phyloP scores from a whole-genome alignment of 1,139 yeast genomes.

The Zhuliangozyma parablackwelliae region DNA sequence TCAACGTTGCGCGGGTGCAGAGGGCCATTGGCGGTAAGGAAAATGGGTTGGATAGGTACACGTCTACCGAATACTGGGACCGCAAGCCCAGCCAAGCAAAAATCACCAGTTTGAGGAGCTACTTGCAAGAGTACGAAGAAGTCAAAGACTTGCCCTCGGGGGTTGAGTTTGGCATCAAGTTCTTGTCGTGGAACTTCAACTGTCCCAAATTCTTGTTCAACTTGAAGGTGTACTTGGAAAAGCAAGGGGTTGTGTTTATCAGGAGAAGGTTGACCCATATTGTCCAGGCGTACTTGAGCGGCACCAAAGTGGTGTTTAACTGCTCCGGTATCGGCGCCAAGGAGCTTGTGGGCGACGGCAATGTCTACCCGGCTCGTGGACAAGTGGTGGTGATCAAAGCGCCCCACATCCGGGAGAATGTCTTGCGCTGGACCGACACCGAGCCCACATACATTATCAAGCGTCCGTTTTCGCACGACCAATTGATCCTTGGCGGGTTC shows the following conservation, averaged over 20 bases:
- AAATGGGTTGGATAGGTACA: slow-evolving; percentile 53
- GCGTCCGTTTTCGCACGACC: slow-evolving; percentile 58
- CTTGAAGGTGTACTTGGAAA: slow-evolving; percentile 36
- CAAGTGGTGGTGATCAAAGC: slow-evolving; percentile 63
- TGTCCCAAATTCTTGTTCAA: slow-evolving; percentile 55
- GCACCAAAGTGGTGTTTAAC: slow-evolving; percentile 52
- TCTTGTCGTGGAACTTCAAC: slow-evolving; percentile 62
- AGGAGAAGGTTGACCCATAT: slow-evolving; percentile 47
- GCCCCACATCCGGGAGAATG: slow-evolving; percentile 49
- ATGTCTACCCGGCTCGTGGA: slow-evolving; percentile 62
- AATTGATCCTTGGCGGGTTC: slow-evolving; percentile 66
- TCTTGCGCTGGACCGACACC: slow-evolving; percentile 47
- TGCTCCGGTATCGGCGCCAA: slow-evolving; percentile 68
- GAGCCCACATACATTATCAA: slow-evolving; percentile 66
- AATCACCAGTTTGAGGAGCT: slow-evolving; percentile 39
- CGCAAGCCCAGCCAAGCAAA: slow-evolving; percentile 38
- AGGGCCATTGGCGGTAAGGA: slow-evolving; percentile 44
- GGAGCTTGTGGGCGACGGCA: slow-evolving; percentile 49
- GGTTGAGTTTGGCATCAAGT: slow-evolving; percentile 48
- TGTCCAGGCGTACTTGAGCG: slow-evolving; percentile 43
- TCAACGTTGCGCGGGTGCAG: slow-evolving; percentile 41
- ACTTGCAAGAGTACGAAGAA: slow-evolving; percentile 39
- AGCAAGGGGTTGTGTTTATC: slow-evolving; percentile 46
- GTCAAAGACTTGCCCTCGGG: slow-evolving; percentile 43
- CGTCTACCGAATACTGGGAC: slow-evolving; percentile 57